These are phyloP conservation scores for Pilasporangium apinafurcum DNA, from an alignment of 352 stramenopile genomes.

Conservation along the genomic window DNA sequence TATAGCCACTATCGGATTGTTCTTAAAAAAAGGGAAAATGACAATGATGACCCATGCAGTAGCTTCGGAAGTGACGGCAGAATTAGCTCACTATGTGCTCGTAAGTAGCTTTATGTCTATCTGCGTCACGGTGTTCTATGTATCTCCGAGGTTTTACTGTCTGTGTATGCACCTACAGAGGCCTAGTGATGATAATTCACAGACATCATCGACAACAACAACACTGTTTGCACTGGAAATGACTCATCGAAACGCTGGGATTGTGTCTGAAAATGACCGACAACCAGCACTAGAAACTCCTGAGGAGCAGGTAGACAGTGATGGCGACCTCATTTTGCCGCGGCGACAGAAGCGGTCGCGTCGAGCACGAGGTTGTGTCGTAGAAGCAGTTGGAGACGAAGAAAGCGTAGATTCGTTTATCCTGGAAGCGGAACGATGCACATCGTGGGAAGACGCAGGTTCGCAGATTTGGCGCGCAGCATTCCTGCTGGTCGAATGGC, in stretches of 20 bases:
- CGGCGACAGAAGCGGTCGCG: neutral
- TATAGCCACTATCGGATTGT: too few species aligned
- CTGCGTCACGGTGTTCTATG: too few species aligned
- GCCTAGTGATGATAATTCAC: too few species aligned
- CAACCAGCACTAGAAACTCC: too few species aligned
- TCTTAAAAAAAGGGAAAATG: too few species aligned
- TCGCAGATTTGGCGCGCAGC: constrained; percentile 50
- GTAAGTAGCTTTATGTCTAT: too few species aligned
- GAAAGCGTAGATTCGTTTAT: constrained; percentile 8
- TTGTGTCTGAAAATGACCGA: neutral
- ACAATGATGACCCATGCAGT: too few species aligned
- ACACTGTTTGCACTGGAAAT: constrained; percentile 3
- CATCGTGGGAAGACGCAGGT: constrained; percentile 24
- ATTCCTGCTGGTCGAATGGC: constrained; percentile 46
- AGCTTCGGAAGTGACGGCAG: too few species aligned
- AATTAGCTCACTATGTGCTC: too few species aligned
- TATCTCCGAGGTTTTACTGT: too few species aligned
- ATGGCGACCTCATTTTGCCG: constrained; percentile 8
- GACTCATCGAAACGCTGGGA: neutral
- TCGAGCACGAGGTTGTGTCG: neutral
- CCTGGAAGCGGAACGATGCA: constrained; percentile 11
- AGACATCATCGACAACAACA: too few species aligned
- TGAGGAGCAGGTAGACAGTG: constrained; percentile 7
- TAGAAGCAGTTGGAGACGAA: neutral
- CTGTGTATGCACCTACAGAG: too few species aligned